These are phyloP conservation scores for Sergeia podlipaevii DNA, from an alignment of 208 protist species.

Conservation along the genomic window DNA sequence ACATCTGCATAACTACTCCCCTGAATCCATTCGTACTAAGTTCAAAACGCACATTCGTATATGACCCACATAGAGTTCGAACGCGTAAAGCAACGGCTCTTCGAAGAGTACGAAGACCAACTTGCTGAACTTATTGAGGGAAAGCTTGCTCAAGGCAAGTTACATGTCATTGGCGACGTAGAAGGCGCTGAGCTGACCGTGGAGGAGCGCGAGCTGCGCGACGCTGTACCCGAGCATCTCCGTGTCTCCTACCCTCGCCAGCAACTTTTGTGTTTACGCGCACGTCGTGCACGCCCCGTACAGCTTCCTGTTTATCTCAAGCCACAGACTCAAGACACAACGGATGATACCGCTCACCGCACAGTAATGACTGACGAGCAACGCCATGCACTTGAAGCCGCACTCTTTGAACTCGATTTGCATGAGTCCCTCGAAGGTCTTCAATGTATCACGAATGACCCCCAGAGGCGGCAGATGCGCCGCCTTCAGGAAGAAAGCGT, in stretches of 20 bases:
- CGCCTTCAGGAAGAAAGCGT: constrained; percentile 13
- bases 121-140: constrained; percentile 3
- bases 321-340: too few relatives aligned
- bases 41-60: background rate
- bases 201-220: background rate
- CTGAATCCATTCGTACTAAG: background rate
- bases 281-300: constrained; percentile 7
- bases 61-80: constrained; percentile 6
- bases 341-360: background rate
- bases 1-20: background rate
- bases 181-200: too few relatives aligned
- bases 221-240: constrained; percentile 15
- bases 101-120: constrained; percentile 13
- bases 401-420: constrained; percentile 4
- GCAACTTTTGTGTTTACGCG: constrained; percentile 42
- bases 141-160: background rate
- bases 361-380: too few relatives aligned
- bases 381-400: too few relatives aligned
- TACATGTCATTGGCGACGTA: background rate
- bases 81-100: constrained; percentile 16
- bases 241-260: constrained; percentile 28
- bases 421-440: constrained; percentile 9
- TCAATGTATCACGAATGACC: too few relatives aligned
- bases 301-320: too few relatives aligned
- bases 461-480: too few relatives aligned